phyloP scores from a whole-genome alignment of 768 basidiomycete species.

The Tulasnella sp. region DNA sequence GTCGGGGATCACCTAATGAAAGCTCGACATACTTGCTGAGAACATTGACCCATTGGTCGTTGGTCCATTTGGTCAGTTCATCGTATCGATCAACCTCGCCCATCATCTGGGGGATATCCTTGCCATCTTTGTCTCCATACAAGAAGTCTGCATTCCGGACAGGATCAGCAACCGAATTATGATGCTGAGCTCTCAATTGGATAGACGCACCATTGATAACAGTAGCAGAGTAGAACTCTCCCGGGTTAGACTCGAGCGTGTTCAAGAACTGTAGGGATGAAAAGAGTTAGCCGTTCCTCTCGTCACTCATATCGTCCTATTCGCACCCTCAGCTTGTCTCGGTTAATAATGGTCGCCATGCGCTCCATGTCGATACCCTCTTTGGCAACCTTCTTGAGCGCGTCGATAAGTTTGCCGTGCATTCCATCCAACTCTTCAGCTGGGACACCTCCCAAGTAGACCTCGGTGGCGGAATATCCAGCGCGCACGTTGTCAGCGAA shows the following conservation, averaged over 20 bases:
- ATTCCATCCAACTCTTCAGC: conserved; percentile 66
- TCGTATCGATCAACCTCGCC: conserved; percentile 68
- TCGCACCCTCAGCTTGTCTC: conserved; percentile 76
- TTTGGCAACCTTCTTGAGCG: conserved; percentile 53
- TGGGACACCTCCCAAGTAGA: conserved; percentile 79
- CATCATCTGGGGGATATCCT: conserved; percentile 58
- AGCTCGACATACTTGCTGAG: conserved; percentile 48
- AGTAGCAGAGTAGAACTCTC: conserved; percentile 61
- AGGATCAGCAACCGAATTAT: neutral
- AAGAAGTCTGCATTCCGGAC: conserved; percentile 45
- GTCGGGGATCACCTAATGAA: neutral
- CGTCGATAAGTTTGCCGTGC: conserved; percentile 50
- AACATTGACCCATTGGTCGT: conserved; percentile 62
- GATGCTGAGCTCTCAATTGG: neutral
- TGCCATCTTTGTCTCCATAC: conserved; percentile 75
- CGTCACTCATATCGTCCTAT: neutral
- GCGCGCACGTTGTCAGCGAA: conserved; percentile 69
- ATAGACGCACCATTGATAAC: conserved; percentile 40
- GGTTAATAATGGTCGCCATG: conserved; percentile 73
- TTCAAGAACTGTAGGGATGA: conserved; percentile 50
- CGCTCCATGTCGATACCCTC: conserved; percentile 84
- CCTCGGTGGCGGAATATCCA: conserved; percentile 55
- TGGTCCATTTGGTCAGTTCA: conserved; percentile 57
- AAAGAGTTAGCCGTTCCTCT: neutral
- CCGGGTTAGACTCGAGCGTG: conserved; percentile 70